Conservation (phyloP, 1,139 yeast genomes). For the Saccharomyces uvarum region DNA sequence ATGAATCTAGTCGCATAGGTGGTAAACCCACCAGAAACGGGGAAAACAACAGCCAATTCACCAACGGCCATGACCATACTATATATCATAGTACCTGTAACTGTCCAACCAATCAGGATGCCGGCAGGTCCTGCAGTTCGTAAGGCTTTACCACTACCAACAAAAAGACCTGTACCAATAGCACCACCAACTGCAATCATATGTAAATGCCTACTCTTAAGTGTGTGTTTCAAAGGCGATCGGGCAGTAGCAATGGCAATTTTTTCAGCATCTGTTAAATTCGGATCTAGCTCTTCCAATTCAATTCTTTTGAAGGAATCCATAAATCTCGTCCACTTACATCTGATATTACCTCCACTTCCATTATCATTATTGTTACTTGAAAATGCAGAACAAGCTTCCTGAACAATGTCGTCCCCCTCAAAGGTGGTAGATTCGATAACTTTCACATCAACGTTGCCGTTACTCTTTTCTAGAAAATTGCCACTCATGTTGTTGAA, state of each 20-base stretch:
- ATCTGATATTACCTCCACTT: not conserved
- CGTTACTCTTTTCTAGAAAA: not conserved
- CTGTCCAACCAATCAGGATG: conserved; percentile 48
- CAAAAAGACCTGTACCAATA: conserved; percentile 57
- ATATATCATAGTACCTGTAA: conserved; percentile 49
- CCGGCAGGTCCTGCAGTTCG: conserved; percentile 62
- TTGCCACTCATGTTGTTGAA: not conserved
- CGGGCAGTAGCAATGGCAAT: conserved; percentile 59
- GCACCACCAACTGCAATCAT: conserved; percentile 65
- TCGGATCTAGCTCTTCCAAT: conserved; percentile 55
- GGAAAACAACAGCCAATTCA: conserved; percentile 60
- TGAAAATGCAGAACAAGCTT: not conserved
- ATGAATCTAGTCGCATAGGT: conserved; percentile 60
- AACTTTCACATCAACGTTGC: not conserved
- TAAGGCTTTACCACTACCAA: conserved; percentile 58
- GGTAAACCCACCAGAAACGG: conserved; percentile 66
- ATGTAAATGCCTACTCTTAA: conserved; percentile 59
- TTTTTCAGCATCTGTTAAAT: conserved; percentile 58
- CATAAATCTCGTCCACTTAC: conserved; percentile 24
- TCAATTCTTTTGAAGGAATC: conserved; percentile 56
- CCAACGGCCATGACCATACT: conserved; percentile 64
- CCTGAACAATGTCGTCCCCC: not conserved
- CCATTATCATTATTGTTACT: not conserved
- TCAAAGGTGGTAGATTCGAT: not conserved
- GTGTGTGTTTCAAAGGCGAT: conserved; percentile 60